A percentile compares a stretch with the other conserved stretches of the same genome.
Conservation (phyloP, 1,139 yeast species). For the Geotrichum aggregatum region DNA sequence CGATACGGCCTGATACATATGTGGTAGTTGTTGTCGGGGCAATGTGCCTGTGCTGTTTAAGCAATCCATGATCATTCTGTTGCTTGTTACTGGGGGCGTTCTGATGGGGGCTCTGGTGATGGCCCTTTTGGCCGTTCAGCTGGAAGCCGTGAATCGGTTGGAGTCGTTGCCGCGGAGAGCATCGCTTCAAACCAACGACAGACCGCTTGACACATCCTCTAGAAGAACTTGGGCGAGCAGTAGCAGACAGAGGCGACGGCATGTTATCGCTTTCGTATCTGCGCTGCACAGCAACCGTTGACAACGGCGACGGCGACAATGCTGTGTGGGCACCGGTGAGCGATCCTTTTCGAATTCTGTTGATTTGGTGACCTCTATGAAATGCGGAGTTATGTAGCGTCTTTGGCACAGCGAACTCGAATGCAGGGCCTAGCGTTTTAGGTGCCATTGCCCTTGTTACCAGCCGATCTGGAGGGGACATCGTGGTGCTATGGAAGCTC, state of each 20-base stretch:
- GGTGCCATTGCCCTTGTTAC: neutral
- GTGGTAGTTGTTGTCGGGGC: conserved; percentile 6
- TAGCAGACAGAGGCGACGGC: no score
- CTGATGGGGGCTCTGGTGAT: no score
- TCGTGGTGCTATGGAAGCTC: no score
- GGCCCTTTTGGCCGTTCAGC: neutral
- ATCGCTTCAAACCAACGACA: neutral
- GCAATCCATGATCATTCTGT: neutral
- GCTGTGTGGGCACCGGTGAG: neutral
- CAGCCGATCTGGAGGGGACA: no score
- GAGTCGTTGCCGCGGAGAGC: neutral
- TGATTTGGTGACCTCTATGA: neutral
- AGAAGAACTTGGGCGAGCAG: neutral
- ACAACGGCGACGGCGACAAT: neutral
- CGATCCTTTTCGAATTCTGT: no score
- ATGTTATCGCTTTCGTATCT: neutral
- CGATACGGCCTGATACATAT: neutral
- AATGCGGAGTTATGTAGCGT: neutral
- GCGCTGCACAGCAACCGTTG: neutral
- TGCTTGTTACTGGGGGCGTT: no score
- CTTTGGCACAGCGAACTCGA: conserved; percentile 7
- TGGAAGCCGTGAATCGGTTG: neutral
- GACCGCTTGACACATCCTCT: neutral
- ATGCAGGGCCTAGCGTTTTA: conserved; percentile 8
- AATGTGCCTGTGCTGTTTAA: neutral